Base-by-base conservation (phyloP, 345 rosid genomes). In the Eucalyptus albens region DNA sequence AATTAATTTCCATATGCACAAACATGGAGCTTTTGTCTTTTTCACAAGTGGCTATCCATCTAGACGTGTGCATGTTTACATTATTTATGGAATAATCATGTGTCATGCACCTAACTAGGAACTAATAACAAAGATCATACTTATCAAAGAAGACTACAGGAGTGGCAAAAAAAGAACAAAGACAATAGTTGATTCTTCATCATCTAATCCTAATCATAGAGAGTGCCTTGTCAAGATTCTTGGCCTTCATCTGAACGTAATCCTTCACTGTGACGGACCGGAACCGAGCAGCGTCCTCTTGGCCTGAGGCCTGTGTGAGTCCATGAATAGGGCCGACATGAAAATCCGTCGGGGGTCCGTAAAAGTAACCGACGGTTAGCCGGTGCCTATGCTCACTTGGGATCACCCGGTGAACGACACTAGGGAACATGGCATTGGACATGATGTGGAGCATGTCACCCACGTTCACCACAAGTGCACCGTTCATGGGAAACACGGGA, bases 381-480 rank as follows among this genome's bases (percentile, higher is more conserved):
- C 99, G 94, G 29, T 95, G 95, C 17, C 92, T 81, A 47, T 88
- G 45, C 89, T 89, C 93, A 92, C 93, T 94, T 87, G 95, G 93
- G 10, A 95, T 91, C 60, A 92, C 99, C 2, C 99, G 97, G 69
- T 97, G 99, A 80, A 95, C 90, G 22, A 90, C 97, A n/a, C 88
- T 94, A 9, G 88, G 93, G 91, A 94, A 96, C 86, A 90, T 80
- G 9, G 92, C 97, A 50, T 97, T 97, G 3, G 99, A 94, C 31
- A 96, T 44, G 29, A 97, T 94, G 51, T 97, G 98, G 60, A 97
- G 89, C 89, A 96, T 91, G 89, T 97, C 99, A n/a, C 99, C 99
- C 3, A 96, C 92, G 87, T 97, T 96, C 29, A 97, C 98, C 21
- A 96, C 96, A 4, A 97, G 96, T 2, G 97, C 94, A n/a, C 94